These are phyloP conservation scores for Nemania sp. DNA, from an alignment of 2,329 filamentous ascomycete genomes.

Conservation along the genomic window DNA sequence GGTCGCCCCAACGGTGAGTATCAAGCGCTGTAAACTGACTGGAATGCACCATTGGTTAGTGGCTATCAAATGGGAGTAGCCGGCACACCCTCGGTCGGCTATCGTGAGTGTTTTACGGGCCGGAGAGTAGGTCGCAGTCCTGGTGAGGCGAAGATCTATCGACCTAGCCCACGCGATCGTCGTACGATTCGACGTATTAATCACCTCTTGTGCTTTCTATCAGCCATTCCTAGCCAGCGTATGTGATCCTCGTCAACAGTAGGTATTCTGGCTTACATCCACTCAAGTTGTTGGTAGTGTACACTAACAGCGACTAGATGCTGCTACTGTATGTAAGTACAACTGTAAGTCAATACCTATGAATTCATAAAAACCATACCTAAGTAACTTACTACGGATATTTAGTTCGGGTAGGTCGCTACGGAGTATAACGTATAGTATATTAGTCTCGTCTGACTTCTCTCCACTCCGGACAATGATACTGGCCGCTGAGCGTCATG, in stretches of 20 bases:
- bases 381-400: too few relatives aligned
- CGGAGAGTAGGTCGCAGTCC: slow-evolving; percentile 8
- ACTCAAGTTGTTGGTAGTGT: too few relatives aligned
- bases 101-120: not conserved
- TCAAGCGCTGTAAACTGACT: slow-evolving; percentile 25
- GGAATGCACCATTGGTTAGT: slow-evolving; percentile 12
- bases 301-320: too few relatives aligned
- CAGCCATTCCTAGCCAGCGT: too few relatives aligned
- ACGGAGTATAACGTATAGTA: not conserved
- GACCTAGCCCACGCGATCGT: too few relatives aligned
- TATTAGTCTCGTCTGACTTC: not conserved
- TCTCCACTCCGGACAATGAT: not conserved
- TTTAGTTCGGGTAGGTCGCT: not conserved
- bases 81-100: slow-evolving; percentile 6
- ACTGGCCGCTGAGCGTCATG: slow-evolving; percentile 7
- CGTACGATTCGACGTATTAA: too few relatives aligned
- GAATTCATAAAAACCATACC: too few relatives aligned
- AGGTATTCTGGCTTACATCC: too few relatives aligned
- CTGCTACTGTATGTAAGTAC: too few relatives aligned
- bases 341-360: too few relatives aligned
- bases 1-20: slow-evolving; percentile 23
- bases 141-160: slow-evolving; percentile 8
- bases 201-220: too few relatives aligned
- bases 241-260: too few relatives aligned
- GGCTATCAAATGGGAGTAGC: slow-evolving; percentile 14